phyloP scores from a whole-genome alignment of 164 flowering plant genomes.

The Tetrastigma voinierianum region DNA sequence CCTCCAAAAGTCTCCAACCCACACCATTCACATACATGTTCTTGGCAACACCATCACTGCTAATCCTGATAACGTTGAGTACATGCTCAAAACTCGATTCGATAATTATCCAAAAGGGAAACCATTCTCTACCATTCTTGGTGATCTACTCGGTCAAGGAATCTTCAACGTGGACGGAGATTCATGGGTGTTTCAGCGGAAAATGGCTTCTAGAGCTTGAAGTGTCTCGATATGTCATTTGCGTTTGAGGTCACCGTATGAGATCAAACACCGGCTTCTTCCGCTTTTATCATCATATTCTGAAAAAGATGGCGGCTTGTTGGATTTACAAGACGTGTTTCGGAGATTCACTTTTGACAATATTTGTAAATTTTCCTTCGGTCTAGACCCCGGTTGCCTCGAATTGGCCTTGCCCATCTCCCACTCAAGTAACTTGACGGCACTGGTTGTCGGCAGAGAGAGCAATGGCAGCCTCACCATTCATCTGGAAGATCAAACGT shows the following conservation, averaged over 20 bases:
- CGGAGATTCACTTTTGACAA: conserved; percentile 59
- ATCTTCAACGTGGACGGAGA: conserved; percentile 85
- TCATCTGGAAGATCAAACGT: conserved; percentile 58
- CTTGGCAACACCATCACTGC: conserved; percentile 69
- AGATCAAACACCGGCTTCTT: conserved; percentile 34
- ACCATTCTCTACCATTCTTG: conserved; percentile 51
- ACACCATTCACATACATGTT: conserved; percentile 63
- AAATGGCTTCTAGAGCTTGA: conserved; percentile 60
- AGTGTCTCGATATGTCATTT: conserved; percentile 41
- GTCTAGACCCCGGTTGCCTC: conserved; percentile 60
- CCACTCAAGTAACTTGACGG: no score
- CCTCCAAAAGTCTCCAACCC: conserved; percentile 46
- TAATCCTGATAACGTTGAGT: conserved; percentile 65
- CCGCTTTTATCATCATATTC: conserved; percentile 37
- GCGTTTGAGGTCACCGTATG: conserved; percentile 37
- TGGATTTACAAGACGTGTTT: conserved; percentile 66
- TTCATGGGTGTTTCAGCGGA: conserved; percentile 63
- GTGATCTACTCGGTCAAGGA: conserved; percentile 77
- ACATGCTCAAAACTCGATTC: conserved; percentile 70
- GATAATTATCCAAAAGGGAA: conserved; percentile 84
- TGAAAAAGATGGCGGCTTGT: background rate
- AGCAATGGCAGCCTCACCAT: conserved; percentile 32
- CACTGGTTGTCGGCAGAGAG: conserved; percentile 54
- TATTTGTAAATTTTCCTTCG: conserved; percentile 62
- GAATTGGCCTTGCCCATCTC: conserved; percentile 35